Evolutionary conservation across 2,329 filamentous ascomycete species (phyloP).

Genomic region (Claviceps citrina): DNA sequence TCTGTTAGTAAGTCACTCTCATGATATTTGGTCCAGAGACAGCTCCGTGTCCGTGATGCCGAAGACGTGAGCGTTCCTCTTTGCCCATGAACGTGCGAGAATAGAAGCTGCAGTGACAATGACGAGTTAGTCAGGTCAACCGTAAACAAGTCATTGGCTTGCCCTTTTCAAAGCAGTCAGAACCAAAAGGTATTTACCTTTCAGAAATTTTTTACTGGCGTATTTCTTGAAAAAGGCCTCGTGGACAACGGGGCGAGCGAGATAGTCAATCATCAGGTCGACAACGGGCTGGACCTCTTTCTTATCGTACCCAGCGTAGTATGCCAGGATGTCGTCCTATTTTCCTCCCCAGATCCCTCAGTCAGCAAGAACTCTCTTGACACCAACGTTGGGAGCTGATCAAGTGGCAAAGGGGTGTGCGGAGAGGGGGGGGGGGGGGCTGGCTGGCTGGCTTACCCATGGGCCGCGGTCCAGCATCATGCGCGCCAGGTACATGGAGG

Average conservation of each 20-base stretch:
- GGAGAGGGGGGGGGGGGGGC: too few species aligned
- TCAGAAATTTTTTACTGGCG: slow-evolving; percentile 97
- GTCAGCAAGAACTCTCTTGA: too few species aligned
- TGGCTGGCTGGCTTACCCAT: too few species aligned
- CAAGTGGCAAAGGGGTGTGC: too few species aligned
- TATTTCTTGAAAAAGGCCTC: slow-evolving; percentile 99
- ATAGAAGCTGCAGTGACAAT: slow-evolving; percentile 55
- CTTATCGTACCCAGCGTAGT: slow-evolving; percentile 88
- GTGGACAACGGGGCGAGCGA: slow-evolving; percentile 76
- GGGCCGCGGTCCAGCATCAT: slow-evolving; percentile 78
- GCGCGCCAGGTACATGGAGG: slow-evolving; percentile 87
- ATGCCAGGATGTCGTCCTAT: slow-evolving; percentile 67
- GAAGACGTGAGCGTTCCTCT: slow-evolving; percentile 51
- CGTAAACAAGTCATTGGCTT: too few species aligned
- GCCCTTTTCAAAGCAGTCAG: background rate
- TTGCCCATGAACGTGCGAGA: slow-evolving; percentile 82
- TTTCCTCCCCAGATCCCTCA: too few species aligned
- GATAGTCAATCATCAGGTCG: slow-evolving; percentile 90
- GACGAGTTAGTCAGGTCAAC: slow-evolving; percentile 10
- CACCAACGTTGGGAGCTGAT: too few species aligned
- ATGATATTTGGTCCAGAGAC: slow-evolving; percentile 32
- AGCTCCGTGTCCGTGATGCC: slow-evolving; percentile 36
- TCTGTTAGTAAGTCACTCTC: slow-evolving; percentile 9
- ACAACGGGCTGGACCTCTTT: slow-evolving; percentile 87
- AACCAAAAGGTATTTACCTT: too few species aligned